Evolutionary conservation across 2,329 filamentous ascomycete species (phyloP).

Genomic region (Endothia cerciana): DNA sequence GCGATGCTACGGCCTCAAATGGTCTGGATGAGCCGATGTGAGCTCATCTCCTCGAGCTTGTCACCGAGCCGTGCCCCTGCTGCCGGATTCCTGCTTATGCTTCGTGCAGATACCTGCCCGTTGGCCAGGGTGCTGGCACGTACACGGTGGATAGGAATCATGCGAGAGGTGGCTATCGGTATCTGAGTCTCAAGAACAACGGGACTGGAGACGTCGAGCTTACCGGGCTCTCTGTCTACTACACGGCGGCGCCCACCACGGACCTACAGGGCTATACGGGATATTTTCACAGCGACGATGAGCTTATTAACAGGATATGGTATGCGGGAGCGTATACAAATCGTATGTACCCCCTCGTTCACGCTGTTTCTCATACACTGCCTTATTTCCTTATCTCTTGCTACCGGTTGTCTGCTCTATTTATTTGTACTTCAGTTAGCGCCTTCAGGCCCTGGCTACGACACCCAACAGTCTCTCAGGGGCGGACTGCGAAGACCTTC

Average conservation of each 20-base stretch:
- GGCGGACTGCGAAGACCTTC: neutral
- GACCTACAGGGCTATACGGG: slow-evolving; percentile 55
- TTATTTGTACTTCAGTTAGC: neutral
- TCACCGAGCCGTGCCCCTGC: neutral
- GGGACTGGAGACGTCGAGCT: slow-evolving; percentile 37
- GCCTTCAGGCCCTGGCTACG: no score
- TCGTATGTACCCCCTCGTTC: slow-evolving; percentile 31
- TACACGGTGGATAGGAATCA: slow-evolving; percentile 38
- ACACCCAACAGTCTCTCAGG: neutral
- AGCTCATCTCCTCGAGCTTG: neutral
- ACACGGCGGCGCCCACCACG: slow-evolving; percentile 46
- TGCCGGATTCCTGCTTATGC: neutral
- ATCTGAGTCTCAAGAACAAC: slow-evolving; percentile 40
- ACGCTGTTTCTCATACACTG: no score
- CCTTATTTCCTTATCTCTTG: neutral
- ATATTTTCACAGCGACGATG: slow-evolving; percentile 55
- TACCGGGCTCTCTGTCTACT: slow-evolving; percentile 43
- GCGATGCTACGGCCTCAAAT: slow-evolving; percentile 41
- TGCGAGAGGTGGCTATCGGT: slow-evolving; percentile 45
- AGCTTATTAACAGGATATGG: slow-evolving; percentile 59
- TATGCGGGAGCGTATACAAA: slow-evolving; percentile 59
- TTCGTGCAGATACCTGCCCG: slow-evolving; percentile 12
- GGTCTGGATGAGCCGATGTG: slow-evolving; percentile 24
- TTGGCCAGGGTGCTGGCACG: slow-evolving; percentile 16
- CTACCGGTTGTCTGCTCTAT: neutral